phyloP scores from a whole-genome alignment of 495 filamentous ascomycete species.

The Talaromyces nanjingensis region DNA sequence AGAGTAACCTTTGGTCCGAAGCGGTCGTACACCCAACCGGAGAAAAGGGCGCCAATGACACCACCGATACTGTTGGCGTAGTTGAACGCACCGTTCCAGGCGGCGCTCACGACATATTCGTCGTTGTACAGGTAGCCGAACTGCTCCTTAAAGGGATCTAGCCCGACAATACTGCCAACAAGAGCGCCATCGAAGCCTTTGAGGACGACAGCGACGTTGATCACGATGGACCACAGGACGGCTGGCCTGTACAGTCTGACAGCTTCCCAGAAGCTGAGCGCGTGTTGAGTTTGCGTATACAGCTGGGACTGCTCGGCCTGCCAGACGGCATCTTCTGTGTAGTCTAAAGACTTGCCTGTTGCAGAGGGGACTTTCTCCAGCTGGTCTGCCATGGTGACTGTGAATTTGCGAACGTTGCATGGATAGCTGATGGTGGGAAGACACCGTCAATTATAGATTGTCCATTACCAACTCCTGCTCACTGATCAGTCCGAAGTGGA shows the following conservation, averaged over 20 bases:
- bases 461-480: neutral
- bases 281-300: slow-evolving; percentile 22
- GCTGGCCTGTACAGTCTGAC: slow-evolving; percentile 22
- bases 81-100: slow-evolving; percentile 46
- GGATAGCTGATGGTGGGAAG: neutral
- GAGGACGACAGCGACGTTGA: slow-evolving; percentile 22
- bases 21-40: slow-evolving; percentile 22
- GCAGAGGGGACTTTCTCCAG: neutral
- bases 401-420: neutral
- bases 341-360: neutral
- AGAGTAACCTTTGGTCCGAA: slow-evolving; percentile 25
- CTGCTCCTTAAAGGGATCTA: slow-evolving; percentile 23
- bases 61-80: slow-evolving; percentile 66
- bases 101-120: slow-evolving; percentile 20
- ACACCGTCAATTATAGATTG: neutral
- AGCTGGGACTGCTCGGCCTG: slow-evolving; percentile 21
- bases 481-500: neutral
- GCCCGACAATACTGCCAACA: slow-evolving; percentile 24
- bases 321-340: neutral
- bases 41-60: slow-evolving; percentile 50
- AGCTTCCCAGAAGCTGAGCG: slow-evolving; percentile 22
- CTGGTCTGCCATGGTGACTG: neutral
- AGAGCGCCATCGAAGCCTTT: slow-evolving; percentile 28
- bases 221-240: slow-evolving; percentile 24
- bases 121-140: slow-evolving; percentile 24